These are phyloP conservation scores for Penicillium paradoxum DNA, from an alignment of 495 filamentous ascomycete species.

Conservation along the genomic window DNA sequence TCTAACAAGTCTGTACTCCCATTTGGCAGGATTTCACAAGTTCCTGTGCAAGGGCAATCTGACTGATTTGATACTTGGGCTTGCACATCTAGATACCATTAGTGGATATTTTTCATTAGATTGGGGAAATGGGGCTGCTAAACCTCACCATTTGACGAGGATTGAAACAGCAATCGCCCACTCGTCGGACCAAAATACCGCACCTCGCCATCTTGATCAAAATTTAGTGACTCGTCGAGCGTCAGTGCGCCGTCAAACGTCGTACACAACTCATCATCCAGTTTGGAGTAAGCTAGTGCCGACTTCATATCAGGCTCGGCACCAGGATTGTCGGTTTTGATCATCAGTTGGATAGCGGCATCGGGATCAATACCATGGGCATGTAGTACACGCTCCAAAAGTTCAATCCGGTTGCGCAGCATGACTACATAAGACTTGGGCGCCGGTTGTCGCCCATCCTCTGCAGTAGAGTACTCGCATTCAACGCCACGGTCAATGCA, in stretches of 20 bases:
- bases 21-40: not conserved
- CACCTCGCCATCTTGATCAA: slow-evolving; percentile 29
- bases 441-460: slow-evolving; percentile 26
- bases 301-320: not conserved
- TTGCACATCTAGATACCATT: slow-evolving; percentile 11
- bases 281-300: slow-evolving; percentile 3
- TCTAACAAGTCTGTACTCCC: not conserved
- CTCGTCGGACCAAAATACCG: slow-evolving; percentile 30
- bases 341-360: slow-evolving; percentile 17
- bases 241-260: slow-evolving; percentile 26
- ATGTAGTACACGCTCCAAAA: slow-evolving; percentile 20
- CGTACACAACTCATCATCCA: slow-evolving; percentile 22
- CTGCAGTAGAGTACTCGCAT: slow-evolving; percentile 24
- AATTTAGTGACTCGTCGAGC: slow-evolving; percentile 28
- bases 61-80: slow-evolving; percentile 5
- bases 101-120: not conserved
- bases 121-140: not conserved
- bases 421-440: slow-evolving; percentile 30
- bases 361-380: slow-evolving; percentile 23
- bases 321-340: slow-evolving; percentile 3
- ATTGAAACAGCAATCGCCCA: slow-evolving; percentile 22
- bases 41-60: slow-evolving; percentile 5
- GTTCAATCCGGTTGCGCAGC: slow-evolving; percentile 23
- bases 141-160: slow-evolving; percentile 10
- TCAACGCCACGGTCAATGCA: slow-evolving; percentile 23